Percentiles rank a stretch among this genome's conserved stretches.
Conservation (phyloP, 1,284 basidiomycete genomes). For the Phylloboletellus chloephorus region DNA sequence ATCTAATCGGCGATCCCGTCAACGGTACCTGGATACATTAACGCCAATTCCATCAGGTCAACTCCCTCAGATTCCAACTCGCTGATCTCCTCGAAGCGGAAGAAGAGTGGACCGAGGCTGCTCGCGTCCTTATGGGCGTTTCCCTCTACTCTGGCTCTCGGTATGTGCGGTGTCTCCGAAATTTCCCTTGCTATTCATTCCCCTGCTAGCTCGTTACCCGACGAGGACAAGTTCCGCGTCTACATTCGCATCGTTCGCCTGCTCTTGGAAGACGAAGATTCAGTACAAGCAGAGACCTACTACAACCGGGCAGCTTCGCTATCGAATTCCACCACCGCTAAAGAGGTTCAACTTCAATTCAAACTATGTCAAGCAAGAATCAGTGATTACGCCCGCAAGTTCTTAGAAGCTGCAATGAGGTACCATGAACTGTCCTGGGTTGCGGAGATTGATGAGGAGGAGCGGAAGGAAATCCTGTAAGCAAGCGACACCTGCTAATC, state of each 20-base stretch:
- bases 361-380: conserved; percentile 91
- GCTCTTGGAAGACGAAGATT: conserved; percentile 92
- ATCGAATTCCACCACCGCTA: conserved; percentile 72
- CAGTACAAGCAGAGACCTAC: conserved; percentile 91
- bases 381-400: conserved; percentile 86
- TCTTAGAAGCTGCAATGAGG: conserved; percentile 89
- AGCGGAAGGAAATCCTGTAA: conserved; percentile 81
- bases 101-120: conserved; percentile 92
- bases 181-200: conserved; percentile 5
- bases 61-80: conserved; percentile 78
- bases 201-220: conserved; percentile 55
- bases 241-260: conserved; percentile 94
- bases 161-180: conserved; percentile 37
- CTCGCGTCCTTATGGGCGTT: conserved; percentile 85
- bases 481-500: conserved; percentile 26
- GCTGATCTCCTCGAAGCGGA: conserved; percentile 85
- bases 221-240: conserved; percentile 83
- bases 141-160: conserved; percentile 88
- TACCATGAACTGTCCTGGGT: conserved; percentile 94
- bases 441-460: conserved; percentile 84
- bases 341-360: conserved; percentile 73
- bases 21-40: conserved; percentile 6
- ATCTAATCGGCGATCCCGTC: conserved; percentile 23
- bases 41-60: conserved; percentile 51
- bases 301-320: conserved; percentile 94